A percentile compares a stretch with the other conserved stretches of the same genome.
phyloP scores from a whole-genome alignment of 345 rosid species.

The Capsella bursapastoris region DNA sequence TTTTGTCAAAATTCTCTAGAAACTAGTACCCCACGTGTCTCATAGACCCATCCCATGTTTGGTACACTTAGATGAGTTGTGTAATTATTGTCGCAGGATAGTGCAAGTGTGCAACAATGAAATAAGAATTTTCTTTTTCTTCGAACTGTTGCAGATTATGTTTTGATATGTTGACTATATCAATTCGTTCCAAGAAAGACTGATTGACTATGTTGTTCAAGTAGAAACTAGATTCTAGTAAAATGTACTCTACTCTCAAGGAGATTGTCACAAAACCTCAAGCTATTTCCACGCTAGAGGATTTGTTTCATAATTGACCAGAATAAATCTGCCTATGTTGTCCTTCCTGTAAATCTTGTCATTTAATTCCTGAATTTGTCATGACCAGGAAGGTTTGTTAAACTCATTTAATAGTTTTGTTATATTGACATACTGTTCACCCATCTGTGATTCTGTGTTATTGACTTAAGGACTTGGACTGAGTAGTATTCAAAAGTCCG shows the following conservation, averaged over 20 bases:
- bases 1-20: not conserved
- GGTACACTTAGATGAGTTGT: conserved; percentile 1
- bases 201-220: not conserved
- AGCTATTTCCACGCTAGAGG: not conserved
- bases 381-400: not conserved
- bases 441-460: not conserved
- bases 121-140: too few relatives aligned
- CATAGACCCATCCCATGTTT: conserved; percentile 9
- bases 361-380: not conserved
- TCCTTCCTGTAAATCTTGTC: not conserved
- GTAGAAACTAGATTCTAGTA: not conserved
- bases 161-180: not conserved
- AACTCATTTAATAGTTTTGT: not conserved
- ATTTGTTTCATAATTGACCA: not conserved
- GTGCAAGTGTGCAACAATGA: not conserved
- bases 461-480: conserved; percentile 1
- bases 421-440: not conserved
- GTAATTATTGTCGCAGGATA: not conserved
- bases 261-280: not conserved
- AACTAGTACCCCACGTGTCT: not conserved
- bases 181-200: not conserved
- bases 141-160: not conserved
- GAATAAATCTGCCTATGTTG: not conserved
- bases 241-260: not conserved
- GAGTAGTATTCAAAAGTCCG: not conserved